Base-by-base conservation (phyloP, 208 protist genomes). In the Wallacemonas collosoma region DNA sequence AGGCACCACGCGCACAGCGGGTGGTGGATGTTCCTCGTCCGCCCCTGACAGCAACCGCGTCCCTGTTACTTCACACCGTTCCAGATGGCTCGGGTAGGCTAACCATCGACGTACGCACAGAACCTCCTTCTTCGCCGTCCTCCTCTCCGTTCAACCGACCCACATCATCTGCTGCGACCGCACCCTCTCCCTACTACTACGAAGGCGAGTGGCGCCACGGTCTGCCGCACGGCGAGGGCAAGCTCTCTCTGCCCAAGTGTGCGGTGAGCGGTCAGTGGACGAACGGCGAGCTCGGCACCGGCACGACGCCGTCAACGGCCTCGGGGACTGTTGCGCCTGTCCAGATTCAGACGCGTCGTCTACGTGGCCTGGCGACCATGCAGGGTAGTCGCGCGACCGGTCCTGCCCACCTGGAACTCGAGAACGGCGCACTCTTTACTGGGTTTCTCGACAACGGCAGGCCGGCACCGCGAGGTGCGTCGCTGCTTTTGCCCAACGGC, bases 201-300 rank as follows among this genome's bases (percentile, higher is more conserved):
- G 55, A 75, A 0, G 90, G 90, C 8, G 51, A 41, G 57, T 95
- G 90, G 90, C 56, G 26, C n/a, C 40, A 81, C 5, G 84, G 91
- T 71, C 66, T 79, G 68, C 75, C 75, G 35, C 70, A 87, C 12
- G 90, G 90, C 1, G 9, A 44, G 7, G 90, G 90, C 0, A 71
- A 80, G 12, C 54, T 91, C 3, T 89, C 87, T 8, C 61, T 92
- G 26, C 79, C 90, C 1, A 54, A 68, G 56, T 65, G 71, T 1
- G 80, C 75, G 0, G 66, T 90, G 40, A 81, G 93, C 57, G 91
- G 88, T 1, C 14, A 58, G 2, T 95, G 91, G 91, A 48, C 36
- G 1, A 65, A 68, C 9, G 91, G 90, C 68, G 9, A 62, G 17
- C 58, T 88, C 36, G 61, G 47, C 56, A 58, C 9, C 54, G 11